Conservation (phyloP, 2,329 filamentous ascomycete species). For the Aureobasidium sp. region DNA sequence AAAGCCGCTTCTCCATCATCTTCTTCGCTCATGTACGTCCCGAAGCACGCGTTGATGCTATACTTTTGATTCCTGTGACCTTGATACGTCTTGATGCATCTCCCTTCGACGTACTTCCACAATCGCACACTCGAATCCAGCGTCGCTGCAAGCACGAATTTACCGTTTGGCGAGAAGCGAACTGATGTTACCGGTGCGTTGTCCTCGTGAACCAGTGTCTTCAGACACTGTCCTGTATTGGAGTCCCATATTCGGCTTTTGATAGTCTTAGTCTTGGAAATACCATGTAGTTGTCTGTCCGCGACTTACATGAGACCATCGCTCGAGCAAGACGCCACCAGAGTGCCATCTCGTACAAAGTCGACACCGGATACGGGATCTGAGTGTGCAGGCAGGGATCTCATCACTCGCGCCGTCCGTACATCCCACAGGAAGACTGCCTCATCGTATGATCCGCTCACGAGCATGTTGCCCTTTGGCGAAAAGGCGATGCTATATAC, state of each 20-base stretch:
- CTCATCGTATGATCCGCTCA: slow-evolving; percentile 92
- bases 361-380: slow-evolving; percentile 92
- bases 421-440: slow-evolving; percentile 97
- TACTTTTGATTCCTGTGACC: slow-evolving; percentile 80
- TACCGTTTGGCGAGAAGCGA: slow-evolving; percentile 88
- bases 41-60: slow-evolving; percentile 80
- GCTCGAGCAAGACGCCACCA: slow-evolving; percentile 84
- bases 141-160: slow-evolving; percentile 85
- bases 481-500: slow-evolving; percentile 90
- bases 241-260: slow-evolving; percentile 86
- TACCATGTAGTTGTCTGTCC: neutral
- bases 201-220: slow-evolving; percentile 93
- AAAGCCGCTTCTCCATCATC: slow-evolving; percentile 46
- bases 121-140: slow-evolving; percentile 83
- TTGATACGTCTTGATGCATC: slow-evolving; percentile 94
- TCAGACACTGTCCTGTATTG: slow-evolving; percentile 85
- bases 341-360: slow-evolving; percentile 83
- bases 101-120: slow-evolving; percentile 90
- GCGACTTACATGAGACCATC: slow-evolving; percentile 72
- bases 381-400: slow-evolving; percentile 84
- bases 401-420: slow-evolving; percentile 77
- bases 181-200: slow-evolving; percentile 85
- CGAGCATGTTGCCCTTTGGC: slow-evolving; percentile 96
- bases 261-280: neutral
- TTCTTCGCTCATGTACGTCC: slow-evolving; percentile 45